Evolutionary conservation across 352 stramenopile species (phyloP), one percentile per base, ranked within the genome.

Genomic region (Pythium sp.): DNA sequence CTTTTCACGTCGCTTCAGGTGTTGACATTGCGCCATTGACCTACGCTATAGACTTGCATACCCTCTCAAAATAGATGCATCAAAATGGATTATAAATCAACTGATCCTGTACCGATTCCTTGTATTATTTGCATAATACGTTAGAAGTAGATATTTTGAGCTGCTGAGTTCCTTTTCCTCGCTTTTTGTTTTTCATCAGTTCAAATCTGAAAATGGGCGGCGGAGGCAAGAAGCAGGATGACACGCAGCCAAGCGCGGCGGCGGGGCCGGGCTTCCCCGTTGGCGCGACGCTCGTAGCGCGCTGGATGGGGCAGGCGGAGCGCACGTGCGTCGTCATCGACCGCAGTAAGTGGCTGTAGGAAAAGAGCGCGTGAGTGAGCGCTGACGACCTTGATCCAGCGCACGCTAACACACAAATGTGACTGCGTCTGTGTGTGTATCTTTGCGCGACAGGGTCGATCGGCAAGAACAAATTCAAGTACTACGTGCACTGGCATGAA

Each of bases 401-500:
- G 43, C 43, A 64, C 8, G 30, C 15, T 15, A 15, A 9, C 15
- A 58, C 43, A 49, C 11, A 58, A 24, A 34, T 24, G n/a, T 64
- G 18, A 32, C 30, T 41, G 22, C 6, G 12, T 9, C 3, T 49
- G 32, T 61, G 49, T 38, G n/a, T 62, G 38, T 26, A 55, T 32
- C 5, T 53, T 14, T 64, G 24, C 59, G 55, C 11, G 24, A 32
- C 43, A 92, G 83, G 82, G 59, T 68, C 71, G 46, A 47, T 91
- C n/a, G 75, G 69, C 49, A 78, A 79, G n/a, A 72, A 87, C 54
- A 84, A 80, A 46, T 90, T 90, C 73, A 91, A 90, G 71, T 94
- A 94, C 72, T 94, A 94, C 55, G 84, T 94, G 34, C 86, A 94
- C 67, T 94, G 86, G 86, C 86, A 94, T 70, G 86, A 92, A 49